Evolutionary conservation across 2,329 filamentous ascomycete genomes (phyloP), one percentile per base, ranked within the genome.

Genomic region (Fusarium udum): DNA sequence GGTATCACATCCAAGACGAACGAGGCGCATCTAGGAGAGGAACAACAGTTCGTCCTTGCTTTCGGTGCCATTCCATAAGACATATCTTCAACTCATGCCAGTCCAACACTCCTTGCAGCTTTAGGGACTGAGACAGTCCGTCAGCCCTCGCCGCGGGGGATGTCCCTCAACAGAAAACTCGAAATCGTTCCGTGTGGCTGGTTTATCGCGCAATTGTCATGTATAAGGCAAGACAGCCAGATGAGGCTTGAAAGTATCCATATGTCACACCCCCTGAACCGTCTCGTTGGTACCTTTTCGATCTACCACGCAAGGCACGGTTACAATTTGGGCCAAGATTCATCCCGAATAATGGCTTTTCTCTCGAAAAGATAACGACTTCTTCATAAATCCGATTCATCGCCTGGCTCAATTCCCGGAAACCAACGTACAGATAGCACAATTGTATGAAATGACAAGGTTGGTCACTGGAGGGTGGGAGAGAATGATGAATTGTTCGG

Each of bases 1-100:
- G 63, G 42, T 45, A 56, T 76, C 68, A 72, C 68, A 65, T 65
- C 60, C 68, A 55, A 56, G 57, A 46, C 39, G 55, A 64, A 48
- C 63, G 55, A 60, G 43, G 57, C 59, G 31, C 59, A 57, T 53
- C 37, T 28, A 34, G 34, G 64, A 60, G 62, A 60, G 45, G 31
- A 73, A 65, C 31, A 40, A 53, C 31, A 59, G 36, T 34, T 55
- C 51, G 43, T 42, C 37, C 28, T 57, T 32, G 32, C 34, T 57
- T 37, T 49, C 51, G 36, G 28, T 43, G 24, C 34, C 46, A 51
- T 31, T 46, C 18, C 42, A 48, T 36, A 15, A 15, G n/a, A 22
- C n/a, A 36, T 48, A 59, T 59, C 57, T 56, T 66, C 55, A 56
- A 46, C 43, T 13, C 61, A 71, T 61, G 31, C 69, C 36, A 51